Base-by-base conservation (phyloP, 306 rosid genomes). In the Spatholobus suberectus region DNA sequence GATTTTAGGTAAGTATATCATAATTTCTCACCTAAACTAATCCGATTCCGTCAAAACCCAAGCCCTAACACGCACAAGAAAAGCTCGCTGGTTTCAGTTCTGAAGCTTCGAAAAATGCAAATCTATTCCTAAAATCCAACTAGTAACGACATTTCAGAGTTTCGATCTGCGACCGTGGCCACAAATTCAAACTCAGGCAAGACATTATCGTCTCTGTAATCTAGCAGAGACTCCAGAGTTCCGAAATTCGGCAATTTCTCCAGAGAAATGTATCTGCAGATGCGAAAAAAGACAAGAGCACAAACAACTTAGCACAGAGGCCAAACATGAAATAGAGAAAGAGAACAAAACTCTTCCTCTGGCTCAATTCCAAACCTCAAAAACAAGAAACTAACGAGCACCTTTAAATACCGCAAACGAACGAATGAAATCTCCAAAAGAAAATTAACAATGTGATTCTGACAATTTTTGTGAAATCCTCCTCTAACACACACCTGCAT, bases 11-110 rank as follows among this genome's bases (percentile, higher is more conserved):
- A 51, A 46, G 8, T 57, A 79, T 55, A 54, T 51, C 2, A 62
- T 72, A 47, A 76, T 76, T 90, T 74, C 86, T 89, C 86, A 93
- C 95, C 97, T 88, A 74, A 74, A 74, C 68, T 27, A 85, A 85
- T 81, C 69, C 15, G 89, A 89, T 86, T 85, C 65, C 57, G 55
- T 83, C 49, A 73, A 51, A 73, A 66, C 57, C 77, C 26, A 37
- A 69, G 8, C 37, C 55, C 9, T 47, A 3, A 55, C 82, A 34
- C 26, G 77, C 18, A 18, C 27, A 57, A 9, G 4, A 76, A 76
- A 76, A 55, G 40, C 59, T 47, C 44, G 80, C 82, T 75, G 77
- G 70, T 75, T 86, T 14, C 69, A 73, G 70, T 78, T 76, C 51
- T 21, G 70, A 71, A 81, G 81, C 88, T 78, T 82, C 9, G 0